phyloP scores from a whole-genome alignment of 139 green algal genomes.

The Coelastrella sp. region DNA sequence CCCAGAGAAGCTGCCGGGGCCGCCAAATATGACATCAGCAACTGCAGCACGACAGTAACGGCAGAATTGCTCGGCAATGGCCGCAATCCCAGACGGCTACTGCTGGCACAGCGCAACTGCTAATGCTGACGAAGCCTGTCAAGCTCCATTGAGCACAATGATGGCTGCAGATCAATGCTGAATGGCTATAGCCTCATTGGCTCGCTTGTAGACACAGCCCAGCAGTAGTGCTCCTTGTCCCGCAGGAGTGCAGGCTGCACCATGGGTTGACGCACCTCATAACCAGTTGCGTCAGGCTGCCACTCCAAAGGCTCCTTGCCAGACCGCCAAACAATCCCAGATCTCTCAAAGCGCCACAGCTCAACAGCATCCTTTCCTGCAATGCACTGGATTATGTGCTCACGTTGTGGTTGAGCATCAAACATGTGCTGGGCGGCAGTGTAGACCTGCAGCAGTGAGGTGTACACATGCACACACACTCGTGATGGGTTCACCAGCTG shows the following conservation, averaged over 20 bases:
- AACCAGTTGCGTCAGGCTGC: not conserved
- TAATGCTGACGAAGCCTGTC: conserved; percentile 11
- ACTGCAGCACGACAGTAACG: not conserved
- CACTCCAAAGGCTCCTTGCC: not conserved
- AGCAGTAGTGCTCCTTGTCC: not conserved
- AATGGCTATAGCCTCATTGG: not conserved
- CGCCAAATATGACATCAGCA: not conserved
- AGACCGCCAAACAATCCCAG: not conserved
- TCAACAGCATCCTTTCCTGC: not conserved
- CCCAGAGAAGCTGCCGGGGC: not conserved
- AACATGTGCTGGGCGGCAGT: not conserved
- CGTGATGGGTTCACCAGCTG: not conserved
- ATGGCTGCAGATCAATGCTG: not conserved
- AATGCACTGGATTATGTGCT: conserved; percentile 2
- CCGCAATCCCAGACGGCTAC: not conserved
- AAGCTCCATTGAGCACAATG: not conserved
- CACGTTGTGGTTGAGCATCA: not conserved
- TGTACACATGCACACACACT: not conserved
- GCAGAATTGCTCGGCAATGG: not conserved
- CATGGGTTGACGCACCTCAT: not conserved
- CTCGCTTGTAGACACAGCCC: not conserved
- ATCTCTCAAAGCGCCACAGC: not conserved
- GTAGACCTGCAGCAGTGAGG: not conserved
- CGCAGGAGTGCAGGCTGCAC: not conserved
- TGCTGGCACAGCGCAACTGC: not conserved